Evolutionary conservation across 139 green algal species (phyloP).

Genomic region (Tetraselmis chui): DNA sequence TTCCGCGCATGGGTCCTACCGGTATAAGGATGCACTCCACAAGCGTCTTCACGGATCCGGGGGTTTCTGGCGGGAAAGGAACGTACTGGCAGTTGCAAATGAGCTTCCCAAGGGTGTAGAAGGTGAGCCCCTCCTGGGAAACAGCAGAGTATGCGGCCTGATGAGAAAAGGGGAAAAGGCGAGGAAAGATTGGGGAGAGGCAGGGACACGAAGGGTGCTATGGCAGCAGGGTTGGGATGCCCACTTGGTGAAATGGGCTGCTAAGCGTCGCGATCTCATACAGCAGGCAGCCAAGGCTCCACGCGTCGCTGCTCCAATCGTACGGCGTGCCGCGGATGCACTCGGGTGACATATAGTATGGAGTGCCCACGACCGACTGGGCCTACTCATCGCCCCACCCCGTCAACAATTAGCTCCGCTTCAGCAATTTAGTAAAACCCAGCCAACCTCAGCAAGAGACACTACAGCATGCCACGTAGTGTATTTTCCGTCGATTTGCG

Average conservation of each 20-base stretch:
- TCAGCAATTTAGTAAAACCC: too few species aligned
- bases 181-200: too few species aligned
- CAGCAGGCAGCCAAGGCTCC: conserved; percentile 74
- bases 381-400: background rate
- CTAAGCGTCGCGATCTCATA: conserved; percentile 59
- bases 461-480: too few species aligned
- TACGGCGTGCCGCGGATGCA: conserved; percentile 15
- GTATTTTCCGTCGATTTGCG: too few species aligned
- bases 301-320: conserved; percentile 46
- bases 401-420: too few species aligned
- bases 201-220: too few species aligned
- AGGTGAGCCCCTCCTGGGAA: background rate
- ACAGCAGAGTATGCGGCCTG: too few species aligned
- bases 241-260: background rate
- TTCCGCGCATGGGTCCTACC: too few species aligned
- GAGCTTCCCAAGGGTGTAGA: background rate
- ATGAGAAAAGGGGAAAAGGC: too few species aligned
- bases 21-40: background rate
- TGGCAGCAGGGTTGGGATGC: too few species aligned
- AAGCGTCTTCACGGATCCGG: background rate
- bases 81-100: background rate
- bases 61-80: background rate
- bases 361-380: conserved; percentile 17
- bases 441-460: background rate
- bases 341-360: conserved; percentile 23